Base-by-base conservation (phyloP, 2,329 filamentous ascomycete species). In the Dendrostoma leiphaemia region DNA sequence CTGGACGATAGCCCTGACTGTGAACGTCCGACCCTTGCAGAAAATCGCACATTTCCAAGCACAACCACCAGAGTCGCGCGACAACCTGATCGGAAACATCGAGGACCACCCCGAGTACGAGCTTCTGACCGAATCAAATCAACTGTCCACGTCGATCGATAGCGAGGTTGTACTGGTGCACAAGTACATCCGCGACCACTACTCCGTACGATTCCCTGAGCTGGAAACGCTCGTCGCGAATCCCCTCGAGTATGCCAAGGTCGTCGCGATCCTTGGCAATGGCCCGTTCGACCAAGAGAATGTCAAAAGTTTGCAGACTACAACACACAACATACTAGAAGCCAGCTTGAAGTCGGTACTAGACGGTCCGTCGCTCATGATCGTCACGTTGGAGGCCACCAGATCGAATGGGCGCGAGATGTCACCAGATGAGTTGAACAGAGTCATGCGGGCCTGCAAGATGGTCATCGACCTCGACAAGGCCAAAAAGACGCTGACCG, bases 171-270 rank as follows among this genome's bases (percentile, higher is more conserved):
- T 89, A 31, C 82, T 94, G 7, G 90, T 97, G 21, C 94, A 99
- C 78, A 99, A 99, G 73, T 95, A 91, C 70, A 91, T 97, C 56
- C 85, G 93, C 65, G 94, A 99, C 65, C 91, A 97, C 72, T 99
- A 99, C 74, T 96, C 92, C 9, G 81, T 89, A 17, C 85, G 93
- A 57, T 99, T 97, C 65, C 93, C 94, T 0, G 93, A 97, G 71
- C 82, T 99, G 37, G 94, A 99, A 70, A 82, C 82, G 19, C 82
- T 99, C 31, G 88, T 99, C 57, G 91, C 90, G 54, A 96, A 93
- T 64, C 91, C 94, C 1, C 80, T 97, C 48, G 91, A 97, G 68
- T 99, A 97, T 73, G 91, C 93, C 26, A 96, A 96, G 74, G 90
- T 94, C 0, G 94, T 97, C 8, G 86, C 90, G 3, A 95, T 97